Evolutionary conservation across 2,329 filamentous ascomycete species (phyloP).

Genomic region (Pezicula neosporulosa): DNA sequence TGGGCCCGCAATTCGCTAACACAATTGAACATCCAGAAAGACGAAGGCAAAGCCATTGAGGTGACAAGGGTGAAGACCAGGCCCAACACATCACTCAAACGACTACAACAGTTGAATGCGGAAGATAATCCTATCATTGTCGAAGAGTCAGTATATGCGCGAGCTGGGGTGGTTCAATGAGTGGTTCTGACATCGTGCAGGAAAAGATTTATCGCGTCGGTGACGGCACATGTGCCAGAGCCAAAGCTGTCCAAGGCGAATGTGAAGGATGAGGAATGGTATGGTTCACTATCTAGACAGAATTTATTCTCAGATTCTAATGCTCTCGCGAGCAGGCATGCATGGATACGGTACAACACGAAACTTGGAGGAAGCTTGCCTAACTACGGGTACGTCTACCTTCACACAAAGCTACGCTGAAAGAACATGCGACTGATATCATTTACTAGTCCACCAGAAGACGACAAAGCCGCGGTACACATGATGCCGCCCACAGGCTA

Average conservation of each 20-base stretch:
- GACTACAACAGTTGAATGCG: neutral
- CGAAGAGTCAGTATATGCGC: neutral
- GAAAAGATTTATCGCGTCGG: too few relatives aligned
- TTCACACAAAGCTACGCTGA: neutral
- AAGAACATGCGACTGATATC: neutral
- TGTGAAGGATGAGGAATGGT: neutral
- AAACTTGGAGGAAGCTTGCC: neutral
- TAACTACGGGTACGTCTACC: neutral
- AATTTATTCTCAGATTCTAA: neutral
- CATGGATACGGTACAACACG: neutral
- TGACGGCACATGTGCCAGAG: too few relatives aligned
- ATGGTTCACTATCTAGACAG: neutral
- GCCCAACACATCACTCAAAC: neutral
- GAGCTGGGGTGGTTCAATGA: neutral
- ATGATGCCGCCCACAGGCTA: neutral
- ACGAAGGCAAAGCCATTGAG: neutral
- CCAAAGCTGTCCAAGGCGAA: too few relatives aligned
- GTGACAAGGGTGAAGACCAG: neutral
- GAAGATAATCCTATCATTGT: too few relatives aligned
- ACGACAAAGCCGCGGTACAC: neutral
- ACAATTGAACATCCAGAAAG: neutral
- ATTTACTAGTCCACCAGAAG: neutral
- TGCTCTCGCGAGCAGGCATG: neutral
- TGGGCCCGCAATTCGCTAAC: constrained; percentile 1
- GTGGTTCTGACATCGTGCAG: neutral